Evolutionary conservation across 257 asterid species (phyloP), one percentile per base, ranked within the genome.

Genomic region (Phtheirospermum japonicum): DNA sequence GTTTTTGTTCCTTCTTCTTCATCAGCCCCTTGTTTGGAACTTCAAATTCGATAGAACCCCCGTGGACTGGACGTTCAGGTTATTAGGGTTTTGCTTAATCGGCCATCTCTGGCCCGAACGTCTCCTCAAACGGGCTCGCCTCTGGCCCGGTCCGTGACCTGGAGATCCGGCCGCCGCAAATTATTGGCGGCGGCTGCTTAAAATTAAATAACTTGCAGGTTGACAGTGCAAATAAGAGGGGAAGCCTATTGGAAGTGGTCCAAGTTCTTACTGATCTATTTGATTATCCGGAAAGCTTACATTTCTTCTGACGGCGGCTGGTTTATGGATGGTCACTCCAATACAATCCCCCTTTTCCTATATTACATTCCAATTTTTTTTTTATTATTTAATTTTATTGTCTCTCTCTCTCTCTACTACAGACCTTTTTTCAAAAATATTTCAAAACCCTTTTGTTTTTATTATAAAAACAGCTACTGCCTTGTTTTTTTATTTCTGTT

Each of bases 301-400:
- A 87, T 87, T 71, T 78, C 93, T 67, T 87, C 93, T 9, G 95
- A 87, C 74, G 95, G 88, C 20, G 93, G 66, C 64, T 87, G 95
- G 93, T 87, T 87, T 52, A 87, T 84, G 92, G 95, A 87, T 77
- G 95, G 95, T 87, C n/a, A n/a, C n/a, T n/a, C n/a, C n/a, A n/a
- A n/a, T n/a, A n/a, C n/a, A n/a, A n/a, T n/a, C n/a, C n/a, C n/a
- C n/a, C n/a, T n/a, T n/a, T n/a, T n/a, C n/a, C n/a, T n/a, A n/a
- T n/a, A n/a, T n/a, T n/a, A n/a, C n/a, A n/a, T n/a, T n/a, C n/a
- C n/a, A n/a, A n/a, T n/a, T n/a, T n/a, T n/a, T n/a, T n/a, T n/a
- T n/a, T n/a, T n/a, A n/a, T n/a, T n/a, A n/a, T n/a, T n/a, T n/a
- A n/a, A n/a, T n/a, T n/a, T n/a, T n/a, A n/a, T n/a, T n/a, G n/a